A percentile compares a stretch with the other conserved stretches of the same genome.
Evolutionary conservation across 2,329 filamentous ascomycete genomes (phyloP).

Genomic region (Nemania bipapillata): DNA sequence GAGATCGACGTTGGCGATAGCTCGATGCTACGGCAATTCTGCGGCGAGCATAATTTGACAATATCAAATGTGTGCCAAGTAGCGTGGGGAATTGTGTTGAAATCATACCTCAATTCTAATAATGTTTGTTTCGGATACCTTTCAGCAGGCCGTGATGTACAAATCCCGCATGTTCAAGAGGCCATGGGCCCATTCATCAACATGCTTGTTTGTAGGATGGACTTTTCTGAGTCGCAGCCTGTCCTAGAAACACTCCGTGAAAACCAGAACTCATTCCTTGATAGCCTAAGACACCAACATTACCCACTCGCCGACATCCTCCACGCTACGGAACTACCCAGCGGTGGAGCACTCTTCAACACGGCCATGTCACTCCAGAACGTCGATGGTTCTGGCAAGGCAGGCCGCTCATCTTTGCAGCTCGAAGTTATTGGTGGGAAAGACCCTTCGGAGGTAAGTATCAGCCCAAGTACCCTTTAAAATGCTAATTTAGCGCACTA

Average conservation of each 20-base stretch:
- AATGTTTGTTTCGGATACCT: constrained; percentile 28
- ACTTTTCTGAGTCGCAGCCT: background rate
- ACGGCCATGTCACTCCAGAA: constrained; percentile 35
- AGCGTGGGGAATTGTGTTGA: constrained; percentile 23
- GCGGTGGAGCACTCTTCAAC: constrained; percentile 22
- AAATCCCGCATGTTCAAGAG: background rate
- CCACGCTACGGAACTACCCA: background rate
- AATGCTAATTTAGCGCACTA: background rate
- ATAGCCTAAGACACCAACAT: constrained; percentile 10
- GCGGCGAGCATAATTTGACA: constrained; percentile 5
- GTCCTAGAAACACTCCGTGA: background rate
- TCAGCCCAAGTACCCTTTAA: background rate
- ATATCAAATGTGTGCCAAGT: constrained; percentile 14
- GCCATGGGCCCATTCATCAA: constrained; percentile 19
- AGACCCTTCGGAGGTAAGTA: constrained; percentile 14
- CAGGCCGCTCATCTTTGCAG: background rate
- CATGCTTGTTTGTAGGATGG: constrained; percentile 10
- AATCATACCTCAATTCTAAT: constrained; percentile 12
- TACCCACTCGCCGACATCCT: constrained; percentile 7
- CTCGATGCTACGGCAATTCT: constrained; percentile 13
- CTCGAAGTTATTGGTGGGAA: background rate
- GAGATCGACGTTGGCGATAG: constrained; percentile 1
- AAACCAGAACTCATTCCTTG: constrained; percentile 3
- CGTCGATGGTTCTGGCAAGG: background rate
- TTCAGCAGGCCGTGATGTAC: constrained; percentile 5